phyloP scores from a whole-genome alignment of 2,329 filamentous ascomycete genomes.

The Sporothrix pseudoabietina region DNA sequence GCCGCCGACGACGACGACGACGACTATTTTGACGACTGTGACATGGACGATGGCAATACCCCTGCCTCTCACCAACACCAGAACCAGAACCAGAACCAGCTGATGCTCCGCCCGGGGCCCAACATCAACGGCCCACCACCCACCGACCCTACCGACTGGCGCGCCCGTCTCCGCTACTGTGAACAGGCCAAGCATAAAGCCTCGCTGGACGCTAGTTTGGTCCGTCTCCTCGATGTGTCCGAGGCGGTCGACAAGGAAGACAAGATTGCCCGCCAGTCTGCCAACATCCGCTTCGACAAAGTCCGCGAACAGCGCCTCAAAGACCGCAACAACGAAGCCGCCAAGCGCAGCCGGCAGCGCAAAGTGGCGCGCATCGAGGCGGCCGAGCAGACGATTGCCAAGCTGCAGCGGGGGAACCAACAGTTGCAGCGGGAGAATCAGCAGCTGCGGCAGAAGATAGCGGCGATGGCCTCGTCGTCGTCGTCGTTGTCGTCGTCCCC shows the following conservation, averaged over 20 bases:
- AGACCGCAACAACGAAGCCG: conserved; percentile 37
- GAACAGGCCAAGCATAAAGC: conserved; percentile 32
- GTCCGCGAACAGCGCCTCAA: conserved; percentile 36
- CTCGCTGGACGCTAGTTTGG: conserved; percentile 31
- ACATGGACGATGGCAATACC: background rate
- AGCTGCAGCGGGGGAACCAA: conserved; percentile 23
- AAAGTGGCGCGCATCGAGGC: conserved; percentile 34
- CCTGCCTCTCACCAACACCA: background rate
- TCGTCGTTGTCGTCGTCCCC: background rate
- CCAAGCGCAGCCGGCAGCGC: conserved; percentile 36
- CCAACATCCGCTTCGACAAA: conserved; percentile 35
- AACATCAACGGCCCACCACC: conserved; percentile 27
- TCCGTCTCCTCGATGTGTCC: conserved; percentile 34
- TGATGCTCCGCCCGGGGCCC: background rate
- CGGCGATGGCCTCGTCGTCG: background rate
- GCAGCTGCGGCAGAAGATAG: conserved; percentile 24
- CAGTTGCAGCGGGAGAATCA: conserved; percentile 23
- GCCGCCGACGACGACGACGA: background rate
- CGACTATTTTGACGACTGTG: background rate
- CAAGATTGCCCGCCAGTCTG: conserved; percentile 30
- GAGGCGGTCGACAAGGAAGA: conserved; percentile 29
- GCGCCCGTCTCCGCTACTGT: conserved; percentile 35
- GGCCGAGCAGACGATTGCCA: conserved; percentile 30
- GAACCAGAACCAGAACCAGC: background rate
- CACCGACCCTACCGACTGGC: conserved; percentile 32